Conservation (phyloP, 257 asterid species). For the Osmanthus fragrans region DNA sequence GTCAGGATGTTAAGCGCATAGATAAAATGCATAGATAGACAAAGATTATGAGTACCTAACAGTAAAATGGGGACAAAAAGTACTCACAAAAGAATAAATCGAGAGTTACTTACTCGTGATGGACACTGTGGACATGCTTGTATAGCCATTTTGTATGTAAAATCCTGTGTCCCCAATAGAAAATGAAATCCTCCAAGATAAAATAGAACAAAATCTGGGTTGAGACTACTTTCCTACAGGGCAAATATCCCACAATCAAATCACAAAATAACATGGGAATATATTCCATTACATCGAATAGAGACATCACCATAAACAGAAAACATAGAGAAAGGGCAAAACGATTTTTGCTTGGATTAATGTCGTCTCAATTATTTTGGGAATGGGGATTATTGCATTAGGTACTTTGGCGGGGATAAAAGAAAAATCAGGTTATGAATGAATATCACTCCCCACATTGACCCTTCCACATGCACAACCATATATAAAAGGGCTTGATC, state of each 20-base stretch:
- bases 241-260: conserved; percentile 23
- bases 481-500: neutral
- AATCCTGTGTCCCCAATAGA: conserved; percentile 97
- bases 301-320: conserved; percentile 3
- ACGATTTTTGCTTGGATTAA: neutral
- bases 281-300: conserved; percentile 3
- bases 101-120: conserved; percentile 78
- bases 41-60: conserved; percentile 2
- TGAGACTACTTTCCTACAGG: conserved; percentile 87
- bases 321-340: conserved; percentile 1
- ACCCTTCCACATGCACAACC: conserved; percentile 21
- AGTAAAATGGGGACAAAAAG: conserved; percentile 6
- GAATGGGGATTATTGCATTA: conserved; percentile 8
- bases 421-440: conserved; percentile 9
- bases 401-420: neutral
- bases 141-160: conserved; percentile 98
- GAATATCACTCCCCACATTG: conserved; percentile 8
- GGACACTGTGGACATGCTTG: conserved; percentile 98
- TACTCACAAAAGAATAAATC: neutral
- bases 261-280: neutral
- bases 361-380: conserved; percentile 9
- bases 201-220: conserved; percentile 87
- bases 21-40: conserved; percentile 14
- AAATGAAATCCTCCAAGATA: conserved; percentile 87
- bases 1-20: conserved; percentile 24